Evolutionary conservation across 2,329 filamentous ascomycete species (phyloP), one percentile per base, ranked within the genome.

Genomic region (Verticillium dahliae): DNA sequence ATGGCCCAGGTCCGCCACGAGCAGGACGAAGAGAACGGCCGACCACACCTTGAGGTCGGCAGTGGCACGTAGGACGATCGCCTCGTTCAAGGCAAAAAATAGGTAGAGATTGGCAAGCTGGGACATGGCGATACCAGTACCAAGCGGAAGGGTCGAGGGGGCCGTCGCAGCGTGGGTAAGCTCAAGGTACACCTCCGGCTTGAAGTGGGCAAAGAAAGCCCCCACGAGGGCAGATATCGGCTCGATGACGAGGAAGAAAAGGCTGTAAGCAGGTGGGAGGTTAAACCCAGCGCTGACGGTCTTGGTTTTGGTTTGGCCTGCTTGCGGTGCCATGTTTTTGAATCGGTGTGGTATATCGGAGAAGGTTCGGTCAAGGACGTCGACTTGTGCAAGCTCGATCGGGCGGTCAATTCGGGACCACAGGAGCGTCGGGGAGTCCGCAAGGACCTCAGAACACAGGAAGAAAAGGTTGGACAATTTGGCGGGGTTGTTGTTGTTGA

Each of bases 71-170:
- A 94, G 80, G 13, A 94, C 87, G 31, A 92, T 75, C 1, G 89
- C 89, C 75, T 95, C 90, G 75, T 90, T 91, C 69, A 94, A 75
- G 61, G 89, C 85, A 73, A 93, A 91, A 62, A 90, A 83, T 45
- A 93, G 74, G 75, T 93, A 94, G 65, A 93, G 79, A 74, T 92
- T 93, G 54, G 88, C 89, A 37, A 94, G 82, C 75, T 94, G 90
- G 18, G 86, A 85, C 68, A 93, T 79, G 50, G 86, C 85, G 62
- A 92, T 85, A 10, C 84, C 82, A 1, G 88, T 89, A 50, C 81
- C 82, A 39, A 82, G 75, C 1, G 89, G 85, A 6, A 88, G 73
- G 31, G 74, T 67, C 65, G 76, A 65, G 62, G 81, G 74, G 2
- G 81, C 78, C 7, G 84, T 81, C 3, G 78, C 68, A 34, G 82